Evolutionary conservation across 1,284 basidiomycete species (phyloP).

Genomic region (Cerioporus squamosus): DNA sequence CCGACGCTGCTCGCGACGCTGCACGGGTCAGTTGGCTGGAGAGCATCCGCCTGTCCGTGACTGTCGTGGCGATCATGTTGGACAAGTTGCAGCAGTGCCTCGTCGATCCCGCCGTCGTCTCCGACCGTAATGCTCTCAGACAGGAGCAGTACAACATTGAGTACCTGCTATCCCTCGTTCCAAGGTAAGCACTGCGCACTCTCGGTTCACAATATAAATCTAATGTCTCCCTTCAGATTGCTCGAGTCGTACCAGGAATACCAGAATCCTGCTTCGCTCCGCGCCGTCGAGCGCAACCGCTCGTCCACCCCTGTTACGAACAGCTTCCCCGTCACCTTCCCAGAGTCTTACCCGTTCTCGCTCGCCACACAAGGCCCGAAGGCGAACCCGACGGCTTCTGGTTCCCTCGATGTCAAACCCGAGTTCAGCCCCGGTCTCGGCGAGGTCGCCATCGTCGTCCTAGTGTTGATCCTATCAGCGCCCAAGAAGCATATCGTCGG

Average conservation of each 20-base stretch:
- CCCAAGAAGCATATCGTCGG: constrained; percentile 79
- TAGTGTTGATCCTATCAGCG: constrained; percentile 82
- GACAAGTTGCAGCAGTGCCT: constrained; percentile 88
- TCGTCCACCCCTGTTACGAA: constrained; percentile 66
- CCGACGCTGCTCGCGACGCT: constrained; percentile 67
- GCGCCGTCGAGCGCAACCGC: constrained; percentile 73
- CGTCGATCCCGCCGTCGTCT: constrained; percentile 66
- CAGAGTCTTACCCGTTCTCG: constrained; percentile 92
- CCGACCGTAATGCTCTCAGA: constrained; percentile 62
- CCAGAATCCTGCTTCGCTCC: constrained; percentile 66
- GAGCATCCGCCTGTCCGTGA: constrained; percentile 82
- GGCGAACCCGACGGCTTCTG: constrained; percentile 48
- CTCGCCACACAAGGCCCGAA: constrained; percentile 74
- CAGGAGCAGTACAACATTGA: constrained; percentile 96
- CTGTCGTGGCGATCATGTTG: constrained; percentile 88
- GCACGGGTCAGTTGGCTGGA: constrained; percentile 92
- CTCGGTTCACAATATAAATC: constrained; percentile 21
- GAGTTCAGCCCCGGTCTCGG: constrained; percentile 83
- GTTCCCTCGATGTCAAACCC: constrained; percentile 47
- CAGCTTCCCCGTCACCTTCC: constrained; percentile 83
- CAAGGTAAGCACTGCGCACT: constrained; percentile 55
- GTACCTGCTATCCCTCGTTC: constrained; percentile 84
- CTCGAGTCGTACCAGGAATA: constrained; percentile 90
- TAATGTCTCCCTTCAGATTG: constrained; percentile 49
- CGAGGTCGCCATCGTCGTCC: constrained; percentile 86